Base-by-base conservation (phyloP, 2,329 filamentous ascomycete species). In the Colletotrichum horii region DNA sequence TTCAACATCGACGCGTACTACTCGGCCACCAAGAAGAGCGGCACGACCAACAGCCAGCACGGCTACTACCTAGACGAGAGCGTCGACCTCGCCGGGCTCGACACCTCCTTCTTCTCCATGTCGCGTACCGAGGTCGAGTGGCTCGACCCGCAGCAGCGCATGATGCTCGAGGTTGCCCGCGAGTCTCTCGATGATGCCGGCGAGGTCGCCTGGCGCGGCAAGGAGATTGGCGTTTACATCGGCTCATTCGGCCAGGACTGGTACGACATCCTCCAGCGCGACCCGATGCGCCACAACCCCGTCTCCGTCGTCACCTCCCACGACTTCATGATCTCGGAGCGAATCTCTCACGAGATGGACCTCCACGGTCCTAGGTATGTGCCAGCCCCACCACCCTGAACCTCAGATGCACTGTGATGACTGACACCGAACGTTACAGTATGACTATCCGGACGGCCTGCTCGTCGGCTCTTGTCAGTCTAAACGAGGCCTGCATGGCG, bases 1-100 rank as follows among this genome's bases (percentile, higher is more conserved):
- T 87, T 85, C 78, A 82, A 82, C 38, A 16, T 84, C 4, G 66
- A 81, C 2, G 83, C 81, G 0, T 85, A 84, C 74, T 83, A 82
- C 36, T 85, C 87, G 76, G 80, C 79, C 0, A 80, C 83, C 0
- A 78, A 75, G 9, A 85, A 85, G 56, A 82, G 81, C 0, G 77
- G 80, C 2, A 86, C 84, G 3, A 84, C 84, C 76, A 80, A 82
- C 2, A 80, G 79, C 1, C 78, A 75, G 0, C 83, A 83, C 6
- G 84, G 83, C 34, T 84, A 84, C 81, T 87, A 87, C 34, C 62
- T 73, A 14, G 64, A 73, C 32, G 26, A 28, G 26, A 28, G 26
- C 26, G n/a, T 64, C 26, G 70, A 73, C 43, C 22, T 56, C 7
- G 69, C 32, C 3, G 34, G 43, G 24, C 90, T 78, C 84, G 73